Evolutionary conservation across 768 basidiomycete genomes (phyloP), one percentile per base, ranked within the genome.

Genomic region (Tricholoma sp.): DNA sequence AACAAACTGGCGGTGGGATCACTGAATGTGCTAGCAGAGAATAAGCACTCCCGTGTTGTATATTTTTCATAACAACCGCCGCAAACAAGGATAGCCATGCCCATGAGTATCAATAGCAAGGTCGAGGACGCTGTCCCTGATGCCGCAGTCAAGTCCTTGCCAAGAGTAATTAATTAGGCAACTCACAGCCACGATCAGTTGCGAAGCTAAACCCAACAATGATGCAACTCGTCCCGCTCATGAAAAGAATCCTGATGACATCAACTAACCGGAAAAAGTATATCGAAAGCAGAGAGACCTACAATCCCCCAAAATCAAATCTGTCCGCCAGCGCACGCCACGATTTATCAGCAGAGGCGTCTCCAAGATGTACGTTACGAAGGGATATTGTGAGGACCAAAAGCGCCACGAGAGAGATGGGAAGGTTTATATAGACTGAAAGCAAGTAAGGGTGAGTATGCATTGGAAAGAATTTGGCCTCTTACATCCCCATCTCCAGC

Each of bases 401-500:
- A 58, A 79, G 78, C 19, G 87, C 85, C 22, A 83, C 60, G 24
- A 81, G 66, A 67, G 86, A 89, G 55, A 93, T 74, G 18, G 91
- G 91, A 49, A 93, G 76, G 72, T 93, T 94, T 69, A 94, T 78
- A 68, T 84, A 92, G 69, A 94, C 91, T 93, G 69, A 37, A 47
- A 51, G 57, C 45, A 54, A 27, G n/a, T 62, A 39, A 64, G 65
- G 57, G 60, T 61, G 51, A 50, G 54, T 39, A 57, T 53, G 51
- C 47, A 54, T 52, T 55, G 51, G 57, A 55, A 43, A 55, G 6
- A 21, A 50, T 59, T 54, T 59, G 59, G 59, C 18, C 31, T 79
- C 91, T 74, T 72, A 93, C 91, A 94, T 53, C 83, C 88, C 86
- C 88, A 93, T 79, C 91, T 79, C 91, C 91, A 94, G 64, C 76